Conservation (phyloP, 148 eudicot genomes). For the Tetragonia tetragonoides region DNA sequence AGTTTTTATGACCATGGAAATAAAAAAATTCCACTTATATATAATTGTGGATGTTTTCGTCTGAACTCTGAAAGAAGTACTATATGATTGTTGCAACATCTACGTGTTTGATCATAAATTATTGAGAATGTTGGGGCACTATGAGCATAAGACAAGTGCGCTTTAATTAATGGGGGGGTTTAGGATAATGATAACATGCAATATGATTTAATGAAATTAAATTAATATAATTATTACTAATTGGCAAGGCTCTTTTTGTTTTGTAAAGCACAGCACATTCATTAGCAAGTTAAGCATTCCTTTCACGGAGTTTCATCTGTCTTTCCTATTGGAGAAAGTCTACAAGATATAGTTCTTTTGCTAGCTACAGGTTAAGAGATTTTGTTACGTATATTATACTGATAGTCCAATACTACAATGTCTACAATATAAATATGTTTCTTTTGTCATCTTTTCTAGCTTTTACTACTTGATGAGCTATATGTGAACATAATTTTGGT, state of each 20-base stretch:
- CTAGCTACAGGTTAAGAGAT: too few species aligned
- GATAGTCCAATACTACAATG: too few species aligned
- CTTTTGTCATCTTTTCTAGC: neutral
- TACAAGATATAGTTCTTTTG: neutral
- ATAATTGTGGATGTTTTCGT: neutral
- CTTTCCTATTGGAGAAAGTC: conserved; percentile 21
- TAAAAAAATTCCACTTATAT: too few species aligned
- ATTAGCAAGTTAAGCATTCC: conserved; percentile 16
- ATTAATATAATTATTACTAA: too few species aligned
- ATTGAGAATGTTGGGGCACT: conserved; percentile 18
- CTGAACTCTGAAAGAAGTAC: neutral
- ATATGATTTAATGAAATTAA: neutral
- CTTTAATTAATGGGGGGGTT: neutral
- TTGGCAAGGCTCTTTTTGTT: too few species aligned
- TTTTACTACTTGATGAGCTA: neutral
- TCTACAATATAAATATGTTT: neutral
- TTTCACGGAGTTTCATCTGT: neutral
- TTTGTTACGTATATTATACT: too few species aligned
- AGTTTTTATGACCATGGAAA: too few species aligned
- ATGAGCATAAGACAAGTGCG: conserved; percentile 21
- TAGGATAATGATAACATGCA: conserved; percentile 24
- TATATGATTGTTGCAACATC: neutral
- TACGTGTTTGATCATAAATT: conserved; percentile 14
- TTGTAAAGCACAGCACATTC: neutral
- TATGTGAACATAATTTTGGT: too few species aligned